Conservation (phyloP, 306 rosid species). For the Dicorynia guianensis region DNA sequence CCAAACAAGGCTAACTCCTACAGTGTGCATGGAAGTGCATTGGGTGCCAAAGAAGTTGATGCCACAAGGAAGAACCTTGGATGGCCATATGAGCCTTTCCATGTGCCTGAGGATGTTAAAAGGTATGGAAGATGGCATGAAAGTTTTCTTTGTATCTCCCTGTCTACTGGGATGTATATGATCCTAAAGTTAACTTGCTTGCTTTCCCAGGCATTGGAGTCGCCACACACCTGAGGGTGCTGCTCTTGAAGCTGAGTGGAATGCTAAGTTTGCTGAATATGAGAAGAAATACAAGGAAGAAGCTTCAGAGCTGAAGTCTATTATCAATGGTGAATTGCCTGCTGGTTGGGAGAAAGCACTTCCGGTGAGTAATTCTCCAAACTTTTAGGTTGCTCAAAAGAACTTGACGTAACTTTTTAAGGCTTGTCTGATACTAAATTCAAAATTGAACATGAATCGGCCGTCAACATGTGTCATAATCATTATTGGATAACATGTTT, state of each 20-base stretch:
- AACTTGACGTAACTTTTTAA: background rate
- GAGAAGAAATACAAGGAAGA: conserved; percentile 92
- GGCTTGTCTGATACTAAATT: background rate
- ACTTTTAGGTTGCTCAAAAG: conserved; percentile 1
- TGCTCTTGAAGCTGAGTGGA: conserved; percentile 89
- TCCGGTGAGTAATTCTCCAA: conserved; percentile 69
- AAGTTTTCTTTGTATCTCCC: conserved; percentile 11
- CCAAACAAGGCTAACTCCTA: conserved; percentile 98
- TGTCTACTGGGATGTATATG: conserved; percentile 28
- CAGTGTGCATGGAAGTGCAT: conserved; percentile 97
- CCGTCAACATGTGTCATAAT: background rate
- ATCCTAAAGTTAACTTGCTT: conserved; percentile 36
- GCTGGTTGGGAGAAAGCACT: conserved; percentile 98
- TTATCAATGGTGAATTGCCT: conserved; percentile 75
- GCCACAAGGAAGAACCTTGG: conserved; percentile 94
- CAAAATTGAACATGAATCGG: conserved; percentile 2
- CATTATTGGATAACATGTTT: conserved; percentile 3
- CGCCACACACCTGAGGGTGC: conserved; percentile 84
- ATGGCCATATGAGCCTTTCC: conserved; percentile 98
- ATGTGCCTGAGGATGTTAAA: conserved; percentile 94
- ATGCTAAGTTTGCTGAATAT: conserved; percentile 84
- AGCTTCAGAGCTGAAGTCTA: conserved; percentile 77
- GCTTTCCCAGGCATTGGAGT: conserved; percentile 84
- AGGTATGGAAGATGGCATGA: conserved; percentile 56
- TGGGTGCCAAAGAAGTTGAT: conserved; percentile 98